Conservation (phyloP, 331 rosid species). For the Pyracantha coccinea region DNA sequence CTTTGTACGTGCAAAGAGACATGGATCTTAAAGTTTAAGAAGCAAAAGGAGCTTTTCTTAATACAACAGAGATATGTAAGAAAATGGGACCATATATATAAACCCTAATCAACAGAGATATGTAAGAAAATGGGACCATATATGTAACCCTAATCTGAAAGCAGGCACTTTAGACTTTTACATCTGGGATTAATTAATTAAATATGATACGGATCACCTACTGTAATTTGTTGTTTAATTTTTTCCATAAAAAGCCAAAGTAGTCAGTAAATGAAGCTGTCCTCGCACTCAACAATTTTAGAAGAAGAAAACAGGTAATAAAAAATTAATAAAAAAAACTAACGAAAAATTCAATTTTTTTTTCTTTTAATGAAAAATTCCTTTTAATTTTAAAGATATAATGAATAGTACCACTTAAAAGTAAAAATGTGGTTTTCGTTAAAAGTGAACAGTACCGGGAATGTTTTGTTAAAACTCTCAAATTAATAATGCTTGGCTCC, state of each 20-base stretch:
- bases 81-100: conserved; percentile 13
- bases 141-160: conserved; percentile 15
- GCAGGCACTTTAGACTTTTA: no score
- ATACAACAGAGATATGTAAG: conserved; percentile 1
- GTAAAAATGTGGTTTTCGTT: no score
- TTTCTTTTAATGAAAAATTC: no score
- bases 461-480: no score
- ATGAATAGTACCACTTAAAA: no score
- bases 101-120: conserved; percentile 27
- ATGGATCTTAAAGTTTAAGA: conserved; percentile 2
- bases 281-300: conserved; percentile 19
- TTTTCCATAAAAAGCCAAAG: conserved; percentile 13
- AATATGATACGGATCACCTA: conserved; percentile 11
- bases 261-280: conserved; percentile 38
- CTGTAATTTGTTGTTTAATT: conserved; percentile 2
- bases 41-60: conserved; percentile 30
- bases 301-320: not conserved
- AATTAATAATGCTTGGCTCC: no score
- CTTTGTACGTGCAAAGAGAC: conserved; percentile 15
- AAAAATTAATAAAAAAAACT: no score
- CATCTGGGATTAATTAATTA: no score
- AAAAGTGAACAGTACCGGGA: no score
- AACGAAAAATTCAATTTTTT: no score
- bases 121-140: conserved; percentile 19
- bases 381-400: no score